Base-by-base conservation (phyloP, 2,329 filamentous ascomycete genomes). In the Xylariaceae sp. region DNA sequence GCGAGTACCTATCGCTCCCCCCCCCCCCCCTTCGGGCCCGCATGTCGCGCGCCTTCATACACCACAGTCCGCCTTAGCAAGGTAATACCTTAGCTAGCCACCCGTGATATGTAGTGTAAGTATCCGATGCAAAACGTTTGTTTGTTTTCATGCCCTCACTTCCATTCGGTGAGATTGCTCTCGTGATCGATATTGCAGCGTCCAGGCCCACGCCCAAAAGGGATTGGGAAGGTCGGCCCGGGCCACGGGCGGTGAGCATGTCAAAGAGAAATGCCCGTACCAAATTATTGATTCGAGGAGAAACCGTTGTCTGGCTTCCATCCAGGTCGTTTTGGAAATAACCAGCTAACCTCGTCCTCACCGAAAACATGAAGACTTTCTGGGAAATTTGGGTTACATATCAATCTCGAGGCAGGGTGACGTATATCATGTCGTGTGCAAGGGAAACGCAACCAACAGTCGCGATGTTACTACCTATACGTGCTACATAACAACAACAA, bases 171-270 rank as follows among this genome's bases (percentile, higher is more conserved):
- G 47, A 44, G 41, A 44, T 19, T 19, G 32, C 40, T 8, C 43
- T 30, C 42, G 37, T 50, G 45, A 55, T 52, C 42, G 47, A 42
- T 43, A 49, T 43, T 41, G 27, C 43, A 41, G 34, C 35, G 27
- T 47, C 43, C 34, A 35, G n/a, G 19, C 12, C 30, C 49, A 52
- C 41, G 3, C 43, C 48, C 30, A 19, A 41, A 47, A 35, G 49
- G 55, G 40, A 44, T n/a, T 50, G 52, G 39, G 12, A 41, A 6
- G 30, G 7, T 19, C 12, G 32, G 9, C 11, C 29, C 27, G 26
- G 41, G 39, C n/a, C 31, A 39, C 27, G 9, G 30, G 35, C 29
- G 40, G 47, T n/a, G 32, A 51, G 43, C 31, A 45, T 46, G 29
- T 47, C 35, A 47, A 19, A 19, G 19, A 19, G 19, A 19, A 19